These are phyloP conservation scores for Fagopyrum esculentum DNA, from an alignment of 148 eudicot genomes.

Conservation along the genomic window DNA sequence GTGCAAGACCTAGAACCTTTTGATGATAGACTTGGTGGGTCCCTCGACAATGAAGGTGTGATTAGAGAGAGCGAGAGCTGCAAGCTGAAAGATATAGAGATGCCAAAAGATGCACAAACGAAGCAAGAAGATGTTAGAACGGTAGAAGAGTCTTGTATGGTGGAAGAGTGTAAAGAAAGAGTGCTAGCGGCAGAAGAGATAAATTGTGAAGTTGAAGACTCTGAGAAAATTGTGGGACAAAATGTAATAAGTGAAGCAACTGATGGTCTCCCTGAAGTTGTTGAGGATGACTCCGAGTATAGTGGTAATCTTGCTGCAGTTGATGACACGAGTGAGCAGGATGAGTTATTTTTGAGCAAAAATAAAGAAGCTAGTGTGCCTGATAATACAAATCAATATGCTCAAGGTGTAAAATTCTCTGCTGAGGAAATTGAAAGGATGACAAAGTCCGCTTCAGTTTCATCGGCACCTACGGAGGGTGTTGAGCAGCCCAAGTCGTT, in stretches of 20 bases:
- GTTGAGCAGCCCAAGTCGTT: not conserved
- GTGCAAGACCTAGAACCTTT: slow-evolving; percentile 16
- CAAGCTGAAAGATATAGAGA: slow-evolving; percentile 20
- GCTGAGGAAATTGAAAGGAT: slow-evolving; percentile 26
- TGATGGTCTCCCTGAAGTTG: slow-evolving; percentile 20
- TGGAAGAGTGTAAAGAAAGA: slow-evolving; percentile 12
- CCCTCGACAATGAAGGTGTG: slow-evolving; percentile 21
- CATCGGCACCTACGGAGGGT: not conserved
- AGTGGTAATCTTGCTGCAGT: slow-evolving; percentile 16
- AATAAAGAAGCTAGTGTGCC: slow-evolving; percentile 21
- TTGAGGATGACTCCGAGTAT: slow-evolving; percentile 18
- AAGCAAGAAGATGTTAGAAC: slow-evolving; percentile 17
- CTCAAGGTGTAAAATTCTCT: not conserved
- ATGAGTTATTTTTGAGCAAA: slow-evolving; percentile 20
- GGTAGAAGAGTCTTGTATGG: slow-evolving; percentile 18
- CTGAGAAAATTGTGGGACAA: slow-evolving; percentile 11
- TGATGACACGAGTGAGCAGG: slow-evolving; percentile 22
- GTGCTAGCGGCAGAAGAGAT: slow-evolving; percentile 15
- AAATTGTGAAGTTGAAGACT: slow-evolving; percentile 19
- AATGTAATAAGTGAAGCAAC: slow-evolving; percentile 14
- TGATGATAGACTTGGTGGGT: slow-evolving; percentile 14
- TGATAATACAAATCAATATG: not conserved
- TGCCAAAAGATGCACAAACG: slow-evolving; percentile 20
- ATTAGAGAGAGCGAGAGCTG: slow-evolving; percentile 16
- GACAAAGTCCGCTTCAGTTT: not conserved